Evolutionary conservation across 1,284 basidiomycete genomes (phyloP), one percentile per base, ranked within the genome.

Genomic region (Entoloma clypeatum): DNA sequence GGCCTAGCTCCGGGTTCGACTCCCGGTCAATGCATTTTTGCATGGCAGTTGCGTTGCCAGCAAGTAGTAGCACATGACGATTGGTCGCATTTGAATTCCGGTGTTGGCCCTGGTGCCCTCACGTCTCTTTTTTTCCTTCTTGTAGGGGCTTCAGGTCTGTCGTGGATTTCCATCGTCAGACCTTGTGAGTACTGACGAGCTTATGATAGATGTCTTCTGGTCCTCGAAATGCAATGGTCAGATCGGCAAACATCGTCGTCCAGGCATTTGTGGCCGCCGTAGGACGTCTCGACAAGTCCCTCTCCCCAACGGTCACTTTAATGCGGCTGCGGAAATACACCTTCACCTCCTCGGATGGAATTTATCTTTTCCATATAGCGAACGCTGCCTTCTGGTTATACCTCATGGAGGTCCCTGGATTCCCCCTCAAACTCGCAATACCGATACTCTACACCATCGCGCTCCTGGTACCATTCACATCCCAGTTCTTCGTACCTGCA

Each of bases 401-500:
- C 39, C 71, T 95, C 50, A 93, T 96, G 86, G 64, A 75, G 41
- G 65, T 68, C 0, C 86, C 88, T 0, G 69, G 71, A 4, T 81
- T 86, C 55, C 79, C 87, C 4, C 63, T 80, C 57, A 96, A 95
- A 62, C 74, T 97, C 30, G 50, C 75, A 44, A 86, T 98, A 55
- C 89, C 92, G n/a, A 42, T 79, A 9, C 64, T 86, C 25, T 96
- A 88, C 66, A 60, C 64, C 31, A 57, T 75, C 24, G 83, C 77
- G 9, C 69, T 96, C 39, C 68, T 92, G 41, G 61, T 98, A 28
- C 95, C 95, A 0, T 71, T 95, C 46, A 93, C 93, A 0, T 87
- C 81, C 23, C 95, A 98, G 63, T 93, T 99, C 68, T 84, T 97
- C 68, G 55, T 93, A 26, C 94, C 92, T 0, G 93, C 91, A 0